Evolutionary conservation across 2,329 filamentous ascomycete species (phyloP).

Genomic region (Aspergillus ochraceus): DNA sequence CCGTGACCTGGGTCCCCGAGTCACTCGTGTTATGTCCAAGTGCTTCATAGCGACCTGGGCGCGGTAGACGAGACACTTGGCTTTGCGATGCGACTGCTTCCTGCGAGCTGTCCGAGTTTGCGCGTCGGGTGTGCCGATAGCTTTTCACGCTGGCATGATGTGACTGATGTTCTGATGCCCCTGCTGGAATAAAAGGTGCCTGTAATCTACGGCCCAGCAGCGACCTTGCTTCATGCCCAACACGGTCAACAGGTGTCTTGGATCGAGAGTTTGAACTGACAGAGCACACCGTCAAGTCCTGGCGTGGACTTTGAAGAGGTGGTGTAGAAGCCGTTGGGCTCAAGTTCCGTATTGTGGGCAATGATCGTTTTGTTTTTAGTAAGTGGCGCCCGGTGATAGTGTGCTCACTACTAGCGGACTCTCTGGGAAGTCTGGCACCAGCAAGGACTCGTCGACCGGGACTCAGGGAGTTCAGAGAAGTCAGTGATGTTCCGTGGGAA

Average conservation of each 20-base stretch:
- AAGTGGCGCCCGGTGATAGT: conserved; percentile 56
- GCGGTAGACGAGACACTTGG: conserved; percentile 42
- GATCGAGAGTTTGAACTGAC: conserved; percentile 49
- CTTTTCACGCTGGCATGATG: conserved; percentile 75
- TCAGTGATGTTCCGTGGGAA: conserved; percentile 60
- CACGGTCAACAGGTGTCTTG: conserved; percentile 70
- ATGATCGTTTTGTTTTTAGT: conserved; percentile 61
- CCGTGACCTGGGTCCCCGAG: conserved; percentile 53
- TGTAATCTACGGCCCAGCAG: conserved; percentile 57
- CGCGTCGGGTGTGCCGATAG: conserved; percentile 70
- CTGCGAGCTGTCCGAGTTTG: conserved; percentile 72
- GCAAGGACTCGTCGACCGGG: conserved; percentile 61
- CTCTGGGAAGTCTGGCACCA: conserved; percentile 41
- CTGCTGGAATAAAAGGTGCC: conserved; percentile 77
- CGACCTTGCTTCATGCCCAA: conserved; percentile 36
- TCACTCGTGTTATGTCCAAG: conserved; percentile 48
- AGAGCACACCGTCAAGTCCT: conserved; percentile 35
- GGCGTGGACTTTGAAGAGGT: conserved; percentile 38
- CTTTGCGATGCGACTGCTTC: conserved; percentile 48
- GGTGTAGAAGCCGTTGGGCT: conserved; percentile 31
- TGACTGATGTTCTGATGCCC: conserved; percentile 69
- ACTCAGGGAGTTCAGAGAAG: conserved; percentile 58
- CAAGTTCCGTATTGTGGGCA: conserved; percentile 56
- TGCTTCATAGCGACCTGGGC: conserved; percentile 48
- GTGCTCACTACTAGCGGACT: conserved; percentile 44